A percentile compares a stretch with the other conserved stretches of the same genome.
phyloP scores from a whole-genome alignment of 2,329 filamentous ascomycete species.

The Catunica adiposa region DNA sequence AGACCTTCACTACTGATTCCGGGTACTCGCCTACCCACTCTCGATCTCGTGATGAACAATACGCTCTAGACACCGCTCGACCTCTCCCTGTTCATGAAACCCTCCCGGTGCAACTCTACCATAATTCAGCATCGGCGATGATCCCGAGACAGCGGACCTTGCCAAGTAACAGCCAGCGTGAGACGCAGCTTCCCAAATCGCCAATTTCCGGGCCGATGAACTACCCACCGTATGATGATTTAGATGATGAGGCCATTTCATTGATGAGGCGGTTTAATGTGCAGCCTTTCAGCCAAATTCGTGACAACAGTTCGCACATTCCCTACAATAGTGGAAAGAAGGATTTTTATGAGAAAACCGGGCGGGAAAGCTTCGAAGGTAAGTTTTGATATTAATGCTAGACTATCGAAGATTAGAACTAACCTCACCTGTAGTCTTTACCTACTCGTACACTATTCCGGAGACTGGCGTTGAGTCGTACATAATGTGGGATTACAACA shows the following conservation, averaged over 20 bases:
- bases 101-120: slow-evolving; percentile 21
- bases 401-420: not conserved
- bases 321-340: slow-evolving; percentile 94
- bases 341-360: slow-evolving; percentile 70
- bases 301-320: slow-evolving; percentile 54
- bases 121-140: slow-evolving; percentile 23
- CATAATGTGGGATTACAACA: slow-evolving; percentile 95
- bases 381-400: slow-evolving; percentile 19
- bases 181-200: slow-evolving; percentile 8
- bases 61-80: not conserved
- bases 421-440: slow-evolving; percentile 42
- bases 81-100: not conserved
- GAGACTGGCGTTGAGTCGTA: slow-evolving; percentile 49
- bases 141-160: not conserved
- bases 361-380: slow-evolving; percentile 81
- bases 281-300: slow-evolving; percentile 46
- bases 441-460: slow-evolving; percentile 65
- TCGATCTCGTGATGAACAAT: not conserved
- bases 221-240: slow-evolving; percentile 56
- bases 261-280: slow-evolving; percentile 50
- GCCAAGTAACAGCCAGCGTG: slow-evolving; percentile 19
- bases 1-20: not conserved
- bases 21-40: not conserved
- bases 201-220: slow-evolving; percentile 44
- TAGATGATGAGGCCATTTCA: slow-evolving; percentile 38